A percentile compares a stretch with the other conserved stretches of the same genome.
phyloP scores from a whole-genome alignment of 139 green algal genomes.

The Chlamydomonas incerta region DNA sequence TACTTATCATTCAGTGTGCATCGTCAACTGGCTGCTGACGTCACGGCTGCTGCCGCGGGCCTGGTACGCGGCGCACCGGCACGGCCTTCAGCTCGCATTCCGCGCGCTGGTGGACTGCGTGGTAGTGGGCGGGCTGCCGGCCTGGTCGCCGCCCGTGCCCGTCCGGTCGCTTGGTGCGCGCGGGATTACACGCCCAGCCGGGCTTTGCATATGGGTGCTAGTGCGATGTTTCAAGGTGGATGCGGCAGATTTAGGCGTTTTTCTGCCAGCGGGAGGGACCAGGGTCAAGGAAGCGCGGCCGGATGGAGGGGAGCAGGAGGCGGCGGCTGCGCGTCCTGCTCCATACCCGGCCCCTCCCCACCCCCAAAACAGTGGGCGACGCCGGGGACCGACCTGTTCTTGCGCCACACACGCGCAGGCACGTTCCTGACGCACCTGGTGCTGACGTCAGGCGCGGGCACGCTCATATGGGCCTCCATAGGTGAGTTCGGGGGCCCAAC shows the following conservation, averaged over 20 bases:
- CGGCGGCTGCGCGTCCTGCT: no score
- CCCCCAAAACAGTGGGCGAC: no score
- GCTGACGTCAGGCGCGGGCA: slow-evolving; percentile 10
- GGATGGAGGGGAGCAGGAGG: no score
- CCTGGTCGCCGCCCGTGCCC: slow-evolving; percentile 4
- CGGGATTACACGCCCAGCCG: neutral
- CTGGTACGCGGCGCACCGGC: neutral
- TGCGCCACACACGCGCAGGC: neutral
- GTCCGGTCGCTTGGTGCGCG: slow-evolving; percentile 8
- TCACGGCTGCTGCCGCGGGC: neutral
- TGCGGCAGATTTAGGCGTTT: no score
- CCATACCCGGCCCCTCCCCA: no score
- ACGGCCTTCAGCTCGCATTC: neutral
- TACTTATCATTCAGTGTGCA: no score
- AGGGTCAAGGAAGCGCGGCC: no score
- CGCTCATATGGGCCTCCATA: slow-evolving; percentile 6
- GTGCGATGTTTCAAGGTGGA: no score
- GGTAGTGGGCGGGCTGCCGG: neutral
- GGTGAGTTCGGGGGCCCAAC: no score
- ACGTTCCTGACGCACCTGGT: slow-evolving; percentile 1
- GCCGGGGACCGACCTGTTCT: no score
- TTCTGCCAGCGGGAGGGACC: no score
- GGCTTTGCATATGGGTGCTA: no score
- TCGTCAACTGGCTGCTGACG: slow-evolving; percentile 5
- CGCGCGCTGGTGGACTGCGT: neutral